Conservation (phyloP, 305 asterid species). For the Solanum hybrid region DNA sequence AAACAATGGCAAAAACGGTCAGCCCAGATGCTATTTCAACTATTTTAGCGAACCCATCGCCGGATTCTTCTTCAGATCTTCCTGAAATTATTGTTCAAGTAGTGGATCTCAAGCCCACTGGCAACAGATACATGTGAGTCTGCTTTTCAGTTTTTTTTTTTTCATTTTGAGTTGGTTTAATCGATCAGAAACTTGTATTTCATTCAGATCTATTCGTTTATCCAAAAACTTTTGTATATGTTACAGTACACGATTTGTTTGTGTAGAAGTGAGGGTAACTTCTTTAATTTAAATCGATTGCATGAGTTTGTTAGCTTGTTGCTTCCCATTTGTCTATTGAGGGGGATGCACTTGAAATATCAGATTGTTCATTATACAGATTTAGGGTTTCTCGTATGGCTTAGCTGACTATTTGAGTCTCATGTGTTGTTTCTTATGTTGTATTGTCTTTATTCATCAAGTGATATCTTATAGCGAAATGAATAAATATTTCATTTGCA, state of each 20-base stretch:
- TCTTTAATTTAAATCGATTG: neutral
- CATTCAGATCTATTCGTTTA: neutral
- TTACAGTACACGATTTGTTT: neutral
- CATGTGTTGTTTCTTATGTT: neutral
- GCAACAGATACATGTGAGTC: slow-evolving; percentile 47
- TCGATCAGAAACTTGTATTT: neutral
- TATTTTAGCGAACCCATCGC: slow-evolving; percentile 67
- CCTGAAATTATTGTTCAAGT: slow-evolving; percentile 70
- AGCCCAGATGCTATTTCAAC: slow-evolving; percentile 60
- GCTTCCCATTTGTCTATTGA: neutral
- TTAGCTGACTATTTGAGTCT: neutral
- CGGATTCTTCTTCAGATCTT: slow-evolving; percentile 46
- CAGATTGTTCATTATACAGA: neutral
- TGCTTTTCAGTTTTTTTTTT: neutral
- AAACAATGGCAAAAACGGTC: slow-evolving; percentile 32
- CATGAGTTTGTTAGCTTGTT: neutral
- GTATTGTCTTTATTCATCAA: neutral
- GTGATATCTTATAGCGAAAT: neutral
- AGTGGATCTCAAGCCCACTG: slow-evolving; percentile 60
- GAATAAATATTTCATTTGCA: slow-evolving; percentile 5
- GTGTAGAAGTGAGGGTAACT: neutral
- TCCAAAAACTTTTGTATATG: neutral
- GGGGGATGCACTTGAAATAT: neutral
- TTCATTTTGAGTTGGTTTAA: neutral
- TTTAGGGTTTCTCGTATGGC: neutral